Evolutionary conservation across 2,329 filamentous ascomycete species (phyloP), one percentile per base, ranked within the genome.

Genomic region (Microcyclospora tardicrescens): DNA sequence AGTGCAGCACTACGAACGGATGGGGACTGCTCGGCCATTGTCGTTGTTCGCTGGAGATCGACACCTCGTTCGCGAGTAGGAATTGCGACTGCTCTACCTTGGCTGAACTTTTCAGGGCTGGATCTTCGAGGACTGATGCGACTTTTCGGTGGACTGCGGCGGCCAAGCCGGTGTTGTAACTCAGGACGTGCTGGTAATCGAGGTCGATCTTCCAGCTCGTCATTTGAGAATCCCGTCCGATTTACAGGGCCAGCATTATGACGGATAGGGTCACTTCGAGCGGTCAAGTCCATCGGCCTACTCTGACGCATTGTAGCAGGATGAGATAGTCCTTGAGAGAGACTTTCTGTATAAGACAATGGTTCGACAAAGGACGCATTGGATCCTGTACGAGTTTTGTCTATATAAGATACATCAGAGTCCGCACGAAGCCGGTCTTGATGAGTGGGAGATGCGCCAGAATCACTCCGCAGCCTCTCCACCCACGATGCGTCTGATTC

Each of bases 141-240:
- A 13, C 43, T 16, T 29, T 51, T 54, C 2, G 40, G 41, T 11
- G 56, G 56, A 41, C 56, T 58, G 5, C 43, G 48, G 3, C 54
- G 43, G 14, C 57, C 56, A 12, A 54, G 48, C 10, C 48, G 42
- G 6, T 45, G 48, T 38, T 57, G 53, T 5, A 57, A 38, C 16
- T 58, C 56, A 12, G 56, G 57, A 32, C 57, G 43, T 5, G 44
- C 47, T 5, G 58, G 58, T 28, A 61, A 40, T 34, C 52, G 36
- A 12, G 57, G 57, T 10, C 50, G 41, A 27, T 56, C 49, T 35
- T 55, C 53, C 10, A 35, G 34, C 2, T 50, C n/a, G 28, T 56
- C 51, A 9, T 49, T 48, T n/a, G 38, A 38, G 10, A 5, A 36
- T 14, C 33, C 34, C 19, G 19, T 24, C 19, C 8, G 19, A 24